A percentile compares a stretch with the other conserved stretches of the same genome.
phyloP scores from a whole-genome alignment of 495 filamentous ascomycete genomes.

The Penicillium cosmopolitanum region DNA sequence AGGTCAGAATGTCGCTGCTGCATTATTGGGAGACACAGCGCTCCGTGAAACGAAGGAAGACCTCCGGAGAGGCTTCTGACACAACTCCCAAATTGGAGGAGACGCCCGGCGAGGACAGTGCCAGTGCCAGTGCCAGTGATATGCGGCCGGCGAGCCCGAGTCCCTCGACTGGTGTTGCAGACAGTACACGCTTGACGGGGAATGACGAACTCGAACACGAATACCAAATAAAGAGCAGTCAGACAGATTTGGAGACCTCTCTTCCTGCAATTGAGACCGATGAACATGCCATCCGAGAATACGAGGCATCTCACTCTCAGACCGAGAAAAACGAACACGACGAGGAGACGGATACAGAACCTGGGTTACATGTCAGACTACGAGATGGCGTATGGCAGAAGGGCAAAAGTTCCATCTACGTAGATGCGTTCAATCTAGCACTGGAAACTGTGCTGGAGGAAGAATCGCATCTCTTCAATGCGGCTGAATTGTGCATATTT shows the following conservation, averaged over 20 bases:
- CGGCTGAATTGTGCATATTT: slow-evolving; percentile 79
- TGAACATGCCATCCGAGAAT: slow-evolving; percentile 76
- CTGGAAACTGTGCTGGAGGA: slow-evolving; percentile 89
- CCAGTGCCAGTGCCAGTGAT: slow-evolving; percentile 8
- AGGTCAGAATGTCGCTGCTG: slow-evolving; percentile 44
- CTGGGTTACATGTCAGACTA: slow-evolving; percentile 50
- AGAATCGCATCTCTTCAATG: slow-evolving; percentile 84
- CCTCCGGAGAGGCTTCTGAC: slow-evolving; percentile 8
- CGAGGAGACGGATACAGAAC: slow-evolving; percentile 9
- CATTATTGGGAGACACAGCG: slow-evolving; percentile 49
- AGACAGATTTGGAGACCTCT: slow-evolving; percentile 78
- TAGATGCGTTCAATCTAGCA: slow-evolving; percentile 95
- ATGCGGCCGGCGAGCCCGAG: slow-evolving; percentile 24
- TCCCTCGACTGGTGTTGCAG: slow-evolving; percentile 16
- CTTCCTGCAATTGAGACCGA: slow-evolving; percentile 69
- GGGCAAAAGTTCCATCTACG: slow-evolving; percentile 86
- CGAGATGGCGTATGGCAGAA: slow-evolving; percentile 60
- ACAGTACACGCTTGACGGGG: slow-evolving; percentile 29
- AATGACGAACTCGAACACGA: slow-evolving; percentile 29
- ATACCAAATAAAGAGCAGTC: slow-evolving; percentile 37
- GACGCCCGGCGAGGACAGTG: slow-evolving; percentile 7
- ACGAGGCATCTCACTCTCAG: slow-evolving; percentile 64
- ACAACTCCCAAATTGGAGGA: neutral
- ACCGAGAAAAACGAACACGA: slow-evolving; percentile 38
- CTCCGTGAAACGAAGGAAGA: slow-evolving; percentile 41